These are phyloP conservation scores for Trichophyton equinum DNA, from an alignment of 2,329 filamentous ascomycete species.

Conservation along the genomic window DNA sequence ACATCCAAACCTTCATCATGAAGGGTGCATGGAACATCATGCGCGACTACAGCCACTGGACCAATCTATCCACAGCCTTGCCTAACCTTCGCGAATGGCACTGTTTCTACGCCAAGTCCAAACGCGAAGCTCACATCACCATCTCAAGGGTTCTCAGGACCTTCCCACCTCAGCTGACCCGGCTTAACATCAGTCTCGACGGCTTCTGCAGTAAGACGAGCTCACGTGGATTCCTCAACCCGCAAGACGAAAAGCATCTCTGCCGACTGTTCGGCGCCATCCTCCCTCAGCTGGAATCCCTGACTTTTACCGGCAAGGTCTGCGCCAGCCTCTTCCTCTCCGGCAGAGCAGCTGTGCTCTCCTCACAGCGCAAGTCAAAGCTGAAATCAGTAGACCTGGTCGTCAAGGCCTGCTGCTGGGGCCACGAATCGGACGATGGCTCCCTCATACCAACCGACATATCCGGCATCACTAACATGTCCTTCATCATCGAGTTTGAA, in stretches of 20 bases:
- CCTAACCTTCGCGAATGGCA: constrained; percentile 50
- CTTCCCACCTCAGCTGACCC: constrained; percentile 47
- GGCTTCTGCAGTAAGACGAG: constrained; percentile 56
- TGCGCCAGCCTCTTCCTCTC: constrained; percentile 57
- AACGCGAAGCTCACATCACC: constrained; percentile 59
- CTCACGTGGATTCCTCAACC: constrained; percentile 28
- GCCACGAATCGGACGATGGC: constrained; percentile 15
- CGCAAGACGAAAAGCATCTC: constrained; percentile 48
- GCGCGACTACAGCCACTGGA: constrained; percentile 50
- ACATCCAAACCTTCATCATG: constrained; percentile 55
- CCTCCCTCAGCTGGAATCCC: constrained; percentile 50
- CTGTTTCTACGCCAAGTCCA: constrained; percentile 52
- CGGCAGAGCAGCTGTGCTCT: constrained; percentile 41
- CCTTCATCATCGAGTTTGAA: constrained; percentile 61
- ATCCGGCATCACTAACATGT: constrained; percentile 58
- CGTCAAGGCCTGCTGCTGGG: constrained; percentile 61
- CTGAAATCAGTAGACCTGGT: constrained; percentile 58
- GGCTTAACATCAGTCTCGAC: constrained; percentile 57
- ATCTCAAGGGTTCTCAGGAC: constrained; percentile 51
- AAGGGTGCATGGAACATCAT: constrained; percentile 70
- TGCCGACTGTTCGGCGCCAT: constrained; percentile 51
- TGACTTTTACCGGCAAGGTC: constrained; percentile 60
- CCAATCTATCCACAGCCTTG: constrained; percentile 47
- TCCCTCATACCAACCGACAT: constrained; percentile 45
- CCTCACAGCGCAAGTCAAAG: constrained; percentile 28